These are phyloP conservation scores for Aurinia saxatilis DNA, from an alignment of 345 rosid genomes.

Conservation along the genomic window DNA sequence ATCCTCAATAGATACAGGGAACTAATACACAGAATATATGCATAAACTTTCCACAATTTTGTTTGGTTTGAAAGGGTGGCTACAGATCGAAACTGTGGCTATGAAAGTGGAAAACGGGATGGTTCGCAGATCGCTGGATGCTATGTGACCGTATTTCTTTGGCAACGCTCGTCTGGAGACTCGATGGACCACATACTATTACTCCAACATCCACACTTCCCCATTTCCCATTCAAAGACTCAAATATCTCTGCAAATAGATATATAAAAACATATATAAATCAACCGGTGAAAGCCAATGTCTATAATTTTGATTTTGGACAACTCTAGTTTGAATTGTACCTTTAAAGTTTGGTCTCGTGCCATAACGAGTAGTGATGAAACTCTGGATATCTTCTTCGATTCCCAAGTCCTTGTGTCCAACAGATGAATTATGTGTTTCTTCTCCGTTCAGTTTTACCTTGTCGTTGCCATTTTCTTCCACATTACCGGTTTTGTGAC, in stretches of 20 bases:
- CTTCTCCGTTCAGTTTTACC: slow-evolving; percentile 1
- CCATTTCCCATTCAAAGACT: slow-evolving; percentile 41
- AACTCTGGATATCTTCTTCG: slow-evolving; percentile 13
- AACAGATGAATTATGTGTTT: background rate
- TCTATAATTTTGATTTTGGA: background rate
- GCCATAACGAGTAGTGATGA: slow-evolving; percentile 47
- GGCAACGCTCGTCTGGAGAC: slow-evolving; percentile 70
- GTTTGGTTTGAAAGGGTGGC: background rate
- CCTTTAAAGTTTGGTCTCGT: slow-evolving; percentile 81
- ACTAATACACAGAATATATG: background rate
- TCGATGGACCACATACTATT: slow-evolving; percentile 72
- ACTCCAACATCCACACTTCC: slow-evolving; percentile 79
- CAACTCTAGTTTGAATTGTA: slow-evolving; percentile 9
- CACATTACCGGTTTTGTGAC: slow-evolving; percentile 15
- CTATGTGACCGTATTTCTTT: slow-evolving; percentile 63
- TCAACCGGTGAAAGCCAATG: background rate
- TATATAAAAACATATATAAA: background rate
- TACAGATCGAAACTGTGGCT: slow-evolving; percentile 83
- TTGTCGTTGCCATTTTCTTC: slow-evolving; percentile 11
- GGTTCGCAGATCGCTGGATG: slow-evolving; percentile 30
- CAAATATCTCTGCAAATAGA: slow-evolving; percentile 55
- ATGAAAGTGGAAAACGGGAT: slow-evolving; percentile 64
- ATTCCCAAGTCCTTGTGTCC: slow-evolving; percentile 1
- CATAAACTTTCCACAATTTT: background rate
- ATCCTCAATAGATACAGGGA: background rate